Evolutionary conservation across 495 filamentous ascomycete species (phyloP), one percentile per base, ranked within the genome.

Genomic region (Podospora pseudopauciseta): DNA sequence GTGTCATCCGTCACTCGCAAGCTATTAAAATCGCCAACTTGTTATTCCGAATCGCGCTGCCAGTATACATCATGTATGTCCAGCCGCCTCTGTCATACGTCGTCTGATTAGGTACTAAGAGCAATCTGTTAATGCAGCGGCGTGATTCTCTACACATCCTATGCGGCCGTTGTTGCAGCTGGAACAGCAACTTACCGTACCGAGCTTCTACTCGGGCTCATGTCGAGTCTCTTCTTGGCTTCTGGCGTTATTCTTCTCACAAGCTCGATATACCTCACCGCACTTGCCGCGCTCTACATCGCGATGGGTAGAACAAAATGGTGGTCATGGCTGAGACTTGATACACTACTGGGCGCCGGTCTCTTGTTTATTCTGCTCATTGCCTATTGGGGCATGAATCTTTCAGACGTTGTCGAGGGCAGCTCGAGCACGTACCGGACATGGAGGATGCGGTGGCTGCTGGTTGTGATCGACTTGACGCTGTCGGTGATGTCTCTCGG

Each of bases 401-500:
- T 61, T n/a, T 49, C 57, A 4, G 26, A 61, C 16, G 13, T 34
- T 4, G 11, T 44, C 4, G 26, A 62, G 18, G 5, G 1, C 2
- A 7, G 34, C 54, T 5, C 20, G 5, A 32, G 30, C 30, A 15
- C 56, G 1, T 59, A 59, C n/a, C 32, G 39, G 3, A 32, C 30
- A 54, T 16, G 26, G 59, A 13, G 26, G 6, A 39, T 65, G 28
- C 5, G 15, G 15, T 71, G 69, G 69, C 61, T 71, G n/a, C 16
- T 60, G 13, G 26, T 68, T 16, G 27, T 71, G 23, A 63, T 71
- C 11, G 63, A 71, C 20, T 3, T 56, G 27, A 66, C 63, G 2
- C 58, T 71, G 26, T 32, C 60, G 3, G 11, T 59, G n/a, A 13
- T 71, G 53, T 58, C 69, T 7, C 32, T 64, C 5, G 53, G 58